These are phyloP conservation scores for Russula ochroleuca DNA, from an alignment of 768 basidiomycete genomes.

Conservation along the genomic window DNA sequence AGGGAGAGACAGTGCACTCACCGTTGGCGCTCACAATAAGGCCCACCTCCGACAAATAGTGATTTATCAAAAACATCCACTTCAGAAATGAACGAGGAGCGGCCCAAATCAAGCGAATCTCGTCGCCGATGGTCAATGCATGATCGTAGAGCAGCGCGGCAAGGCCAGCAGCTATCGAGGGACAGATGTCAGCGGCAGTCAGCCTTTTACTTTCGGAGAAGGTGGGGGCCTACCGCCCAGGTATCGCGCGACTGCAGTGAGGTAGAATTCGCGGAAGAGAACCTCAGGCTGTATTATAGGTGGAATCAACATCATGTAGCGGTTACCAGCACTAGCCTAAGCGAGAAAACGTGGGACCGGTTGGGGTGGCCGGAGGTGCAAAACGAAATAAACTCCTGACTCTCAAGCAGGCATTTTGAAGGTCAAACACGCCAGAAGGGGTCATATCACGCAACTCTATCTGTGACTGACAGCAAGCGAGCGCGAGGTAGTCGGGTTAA, in stretches of 20 bases:
- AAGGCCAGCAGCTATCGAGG: conserved; percentile 33
- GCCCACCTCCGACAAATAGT: conserved; percentile 37
- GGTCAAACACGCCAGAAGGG: too few relatives aligned
- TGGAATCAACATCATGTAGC: too few relatives aligned
- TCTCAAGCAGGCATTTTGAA: background rate
- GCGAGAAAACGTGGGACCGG: background rate
- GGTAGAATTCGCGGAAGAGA: background rate
- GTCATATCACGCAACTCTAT: too few relatives aligned
- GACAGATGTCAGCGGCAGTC: background rate
- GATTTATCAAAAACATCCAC: conserved; percentile 39
- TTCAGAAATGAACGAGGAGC: conserved; percentile 39
- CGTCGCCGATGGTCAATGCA: conserved; percentile 39
- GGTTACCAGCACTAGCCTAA: too few relatives aligned
- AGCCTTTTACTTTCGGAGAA: background rate
- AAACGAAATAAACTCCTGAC: background rate
- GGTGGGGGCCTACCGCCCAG: conserved; percentile 3
- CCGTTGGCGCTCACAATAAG: conserved; percentile 32
- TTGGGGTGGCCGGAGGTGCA: background rate
- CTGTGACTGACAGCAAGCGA: background rate
- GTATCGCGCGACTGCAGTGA: background rate
- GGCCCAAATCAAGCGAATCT: conserved; percentile 41
- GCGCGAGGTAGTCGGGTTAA: too few relatives aligned
- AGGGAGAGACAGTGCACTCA: conserved; percentile 24
- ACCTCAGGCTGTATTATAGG: background rate
- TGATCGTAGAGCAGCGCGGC: conserved; percentile 42